These are phyloP conservation scores for Zalaria obscura DNA, from an alignment of 2,329 filamentous ascomycete species.

Conservation along the genomic window DNA sequence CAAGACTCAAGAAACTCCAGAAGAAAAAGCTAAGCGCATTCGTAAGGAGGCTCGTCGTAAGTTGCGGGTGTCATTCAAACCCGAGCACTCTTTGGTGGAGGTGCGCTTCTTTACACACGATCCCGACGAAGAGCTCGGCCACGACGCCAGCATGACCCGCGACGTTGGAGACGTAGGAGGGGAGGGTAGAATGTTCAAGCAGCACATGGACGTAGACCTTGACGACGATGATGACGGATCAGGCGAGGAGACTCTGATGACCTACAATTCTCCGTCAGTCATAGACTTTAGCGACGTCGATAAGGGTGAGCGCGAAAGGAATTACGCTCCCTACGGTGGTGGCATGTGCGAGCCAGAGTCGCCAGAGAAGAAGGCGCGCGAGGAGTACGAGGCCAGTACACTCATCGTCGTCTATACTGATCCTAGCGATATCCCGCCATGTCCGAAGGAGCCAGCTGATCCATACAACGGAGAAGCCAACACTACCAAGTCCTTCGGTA, in stretches of 20 bases:
- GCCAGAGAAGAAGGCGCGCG: constrained; percentile 27
- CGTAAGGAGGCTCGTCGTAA: constrained; percentile 59
- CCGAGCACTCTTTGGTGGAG: constrained; percentile 50
- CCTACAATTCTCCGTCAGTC: constrained; percentile 6
- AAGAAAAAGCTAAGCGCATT: constrained; percentile 52
- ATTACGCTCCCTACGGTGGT: constrained; percentile 32
- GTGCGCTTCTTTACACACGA: constrained; percentile 60
- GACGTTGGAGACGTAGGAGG: constrained; percentile 61
- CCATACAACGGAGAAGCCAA: constrained; percentile 16
- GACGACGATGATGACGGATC: constrained; percentile 49
- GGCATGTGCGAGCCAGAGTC: constrained; percentile 23
- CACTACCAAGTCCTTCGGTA: constrained; percentile 22
- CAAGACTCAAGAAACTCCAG: constrained; percentile 46
- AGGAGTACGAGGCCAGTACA: constrained; percentile 30
- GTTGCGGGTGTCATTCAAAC: constrained; percentile 57
- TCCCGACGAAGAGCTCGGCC: constrained; percentile 53
- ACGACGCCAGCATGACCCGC: constrained; percentile 52
- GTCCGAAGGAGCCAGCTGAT: constrained; percentile 30
- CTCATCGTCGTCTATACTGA: constrained; percentile 33
- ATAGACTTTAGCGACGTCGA: constrained; percentile 30
- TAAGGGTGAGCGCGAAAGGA: constrained; percentile 25
- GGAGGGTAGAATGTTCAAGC: constrained; percentile 40
- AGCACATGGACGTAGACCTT: constrained; percentile 51
- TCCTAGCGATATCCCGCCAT: constrained; percentile 30
- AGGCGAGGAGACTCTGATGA: constrained; percentile 33